phyloP scores from a whole-genome alignment of 1,284 basidiomycete species.

The Tilletia setariae region DNA sequence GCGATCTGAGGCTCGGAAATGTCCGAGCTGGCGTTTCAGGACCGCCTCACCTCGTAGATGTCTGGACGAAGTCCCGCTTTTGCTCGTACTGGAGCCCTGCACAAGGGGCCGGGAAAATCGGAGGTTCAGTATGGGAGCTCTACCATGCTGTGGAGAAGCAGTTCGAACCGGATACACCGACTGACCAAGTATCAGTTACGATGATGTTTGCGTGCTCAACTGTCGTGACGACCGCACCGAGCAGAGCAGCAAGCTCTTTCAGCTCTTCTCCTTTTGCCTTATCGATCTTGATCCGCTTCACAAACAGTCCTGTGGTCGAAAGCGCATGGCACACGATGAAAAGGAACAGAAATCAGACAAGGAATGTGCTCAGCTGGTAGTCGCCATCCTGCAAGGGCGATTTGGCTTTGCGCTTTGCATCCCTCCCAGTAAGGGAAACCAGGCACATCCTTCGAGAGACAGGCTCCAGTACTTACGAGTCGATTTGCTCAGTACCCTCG shows the following conservation, averaged over 20 bases:
- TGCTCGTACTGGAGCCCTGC: neutral
- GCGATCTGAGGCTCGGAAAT: neutral
- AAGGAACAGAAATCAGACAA: neutral
- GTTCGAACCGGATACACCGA: too few relatives aligned
- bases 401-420: too few relatives aligned
- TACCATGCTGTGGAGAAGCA: too few relatives aligned
- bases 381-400: too few relatives aligned
- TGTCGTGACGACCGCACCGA: neutral
- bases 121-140: neutral
- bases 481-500: conserved; percentile 1
- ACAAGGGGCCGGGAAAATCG: neutral
- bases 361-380: neutral
- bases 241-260: neutral
- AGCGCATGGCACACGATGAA: neutral
- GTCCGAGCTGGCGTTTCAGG: neutral
- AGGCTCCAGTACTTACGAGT: too few relatives aligned
- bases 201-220: conserved; percentile 11
- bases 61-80: conserved; percentile 11
- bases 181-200: conserved; percentile 11
- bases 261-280: neutral
- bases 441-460: too few relatives aligned
- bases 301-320: neutral
- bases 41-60: neutral
- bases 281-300: conserved; percentile 5
- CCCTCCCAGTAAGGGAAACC: too few relatives aligned